phyloP scores from a whole-genome alignment of 495 filamentous ascomycete genomes.

The Penicillium pancosmium region DNA sequence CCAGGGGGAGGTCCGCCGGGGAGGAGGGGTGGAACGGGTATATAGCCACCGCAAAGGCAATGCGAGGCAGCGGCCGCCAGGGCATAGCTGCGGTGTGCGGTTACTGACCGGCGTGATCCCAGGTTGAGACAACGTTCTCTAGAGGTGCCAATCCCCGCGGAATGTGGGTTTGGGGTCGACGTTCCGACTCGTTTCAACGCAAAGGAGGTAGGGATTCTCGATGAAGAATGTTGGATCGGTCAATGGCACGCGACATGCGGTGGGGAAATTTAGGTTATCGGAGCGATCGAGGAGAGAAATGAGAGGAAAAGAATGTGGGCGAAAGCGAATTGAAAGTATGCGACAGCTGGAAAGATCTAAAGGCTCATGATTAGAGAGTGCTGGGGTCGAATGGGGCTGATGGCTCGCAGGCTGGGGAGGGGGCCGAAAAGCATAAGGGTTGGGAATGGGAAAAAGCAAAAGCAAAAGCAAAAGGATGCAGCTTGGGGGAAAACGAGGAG shows the following conservation, averaged over 20 bases:
- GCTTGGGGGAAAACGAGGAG: neutral
- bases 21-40: conserved; percentile 87
- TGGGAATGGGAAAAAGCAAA: conserved; percentile 1
- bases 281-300: conserved; percentile 24
- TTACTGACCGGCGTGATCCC: conserved; percentile 8
- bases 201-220: conserved; percentile 25
- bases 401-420: neutral
- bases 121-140: conserved; percentile 17
- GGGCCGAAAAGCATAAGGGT: neutral
- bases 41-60: conserved; percentile 94
- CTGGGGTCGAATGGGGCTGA: conserved; percentile 16
- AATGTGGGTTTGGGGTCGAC: conserved; percentile 9
- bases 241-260: conserved; percentile 40
- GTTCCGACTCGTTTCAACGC: conserved; percentile 23
- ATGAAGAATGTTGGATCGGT: conserved; percentile 29
- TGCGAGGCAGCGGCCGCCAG: conserved; percentile 95
- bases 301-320: conserved; percentile 17
- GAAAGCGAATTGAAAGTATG: conserved; percentile 18
- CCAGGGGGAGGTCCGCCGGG: conserved; percentile 91
- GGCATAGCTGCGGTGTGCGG: conserved; percentile 63
- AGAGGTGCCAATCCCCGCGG: conserved; percentile 19
- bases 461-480: conserved; percentile 4
- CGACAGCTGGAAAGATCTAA: conserved; percentile 30
- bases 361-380: conserved; percentile 20
- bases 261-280: conserved; percentile 11